Evolutionary conservation across 202 grass and related monocot species (phyloP).

Genomic region (Thinopyrum obtusiflorum): DNA sequence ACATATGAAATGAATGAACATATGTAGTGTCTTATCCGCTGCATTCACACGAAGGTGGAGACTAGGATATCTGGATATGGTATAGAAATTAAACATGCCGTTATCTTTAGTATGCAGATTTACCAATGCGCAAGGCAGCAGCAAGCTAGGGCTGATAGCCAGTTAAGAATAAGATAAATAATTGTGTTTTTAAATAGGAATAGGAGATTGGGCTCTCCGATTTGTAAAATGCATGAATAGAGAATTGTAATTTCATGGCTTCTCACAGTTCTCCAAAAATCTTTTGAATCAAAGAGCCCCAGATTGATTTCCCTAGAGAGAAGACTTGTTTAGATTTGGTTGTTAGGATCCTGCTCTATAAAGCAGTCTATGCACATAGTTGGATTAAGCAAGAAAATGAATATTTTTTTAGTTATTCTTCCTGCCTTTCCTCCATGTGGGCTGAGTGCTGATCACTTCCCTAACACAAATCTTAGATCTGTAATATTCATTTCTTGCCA

Average conservation of each 20-base stretch:
- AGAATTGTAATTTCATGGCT: background rate
- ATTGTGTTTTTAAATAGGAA: background rate
- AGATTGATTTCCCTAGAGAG: background rate
- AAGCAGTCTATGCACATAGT: background rate
- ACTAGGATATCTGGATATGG: background rate
- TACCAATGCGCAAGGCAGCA: background rate
- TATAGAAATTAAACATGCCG: background rate
- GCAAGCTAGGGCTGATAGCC: background rate
- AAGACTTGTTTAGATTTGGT: background rate
- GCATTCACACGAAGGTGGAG: background rate
- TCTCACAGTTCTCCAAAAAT: background rate
- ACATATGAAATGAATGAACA: background rate
- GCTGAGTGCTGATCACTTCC: background rate
- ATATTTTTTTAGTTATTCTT: background rate
- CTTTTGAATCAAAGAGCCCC: background rate
- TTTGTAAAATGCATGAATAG: background rate
- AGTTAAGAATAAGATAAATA: constrained; percentile 10
- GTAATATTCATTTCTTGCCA: background rate
- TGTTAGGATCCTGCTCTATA: background rate
- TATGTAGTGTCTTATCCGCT: background rate
- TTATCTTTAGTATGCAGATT: background rate
- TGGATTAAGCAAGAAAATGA: background rate
- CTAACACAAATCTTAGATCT: background rate
- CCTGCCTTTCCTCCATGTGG: background rate
- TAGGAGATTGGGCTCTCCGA: background rate